Evolutionary conservation across 148 eudicot genomes (phyloP).

Genomic region (Fallopia convolvulus): DNA sequence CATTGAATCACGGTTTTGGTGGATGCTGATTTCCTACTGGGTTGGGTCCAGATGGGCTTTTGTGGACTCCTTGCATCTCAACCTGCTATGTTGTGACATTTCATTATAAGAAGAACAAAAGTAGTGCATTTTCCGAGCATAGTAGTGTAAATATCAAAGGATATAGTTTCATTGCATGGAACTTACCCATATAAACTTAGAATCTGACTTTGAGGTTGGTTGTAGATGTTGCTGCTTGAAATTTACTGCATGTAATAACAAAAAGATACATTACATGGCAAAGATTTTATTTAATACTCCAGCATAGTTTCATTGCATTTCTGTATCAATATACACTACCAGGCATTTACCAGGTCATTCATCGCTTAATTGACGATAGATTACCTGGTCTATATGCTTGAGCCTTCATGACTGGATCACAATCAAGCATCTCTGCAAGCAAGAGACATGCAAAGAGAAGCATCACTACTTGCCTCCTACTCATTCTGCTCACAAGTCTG

Average conservation of each 20-base stretch:
- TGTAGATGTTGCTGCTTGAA: conserved; percentile 23
- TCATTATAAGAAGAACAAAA: conserved; percentile 3
- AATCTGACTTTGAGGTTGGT: conserved; percentile 17
- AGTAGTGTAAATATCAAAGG: neutral
- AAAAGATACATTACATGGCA: neutral
- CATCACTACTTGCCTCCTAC: conserved; percentile 23
- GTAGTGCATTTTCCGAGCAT: conserved; percentile 1
- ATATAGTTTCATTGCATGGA: conserved; percentile 6
- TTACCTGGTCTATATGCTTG: conserved; percentile 43
- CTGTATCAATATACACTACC: neutral
- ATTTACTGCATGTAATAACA: conserved; percentile 24
- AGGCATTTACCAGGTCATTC: neutral
- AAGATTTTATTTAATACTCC: neutral
- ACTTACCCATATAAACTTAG: conserved; percentile 29
- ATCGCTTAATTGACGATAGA: neutral
- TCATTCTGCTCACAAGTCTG: conserved; percentile 22
- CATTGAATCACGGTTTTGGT: conserved; percentile 39
- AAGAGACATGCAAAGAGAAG: conserved; percentile 32
- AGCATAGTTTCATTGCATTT: neutral
- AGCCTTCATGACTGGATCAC: conserved; percentile 16
- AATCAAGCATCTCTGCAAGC: conserved; percentile 20
- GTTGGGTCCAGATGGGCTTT: conserved; percentile 58
- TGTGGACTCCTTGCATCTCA: conserved; percentile 30
- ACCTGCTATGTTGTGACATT: conserved; percentile 26
- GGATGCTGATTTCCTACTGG: conserved; percentile 50